Base-by-base conservation (phyloP, 2,329 filamentous ascomycete species). In the Fusarium multiceps region DNA sequence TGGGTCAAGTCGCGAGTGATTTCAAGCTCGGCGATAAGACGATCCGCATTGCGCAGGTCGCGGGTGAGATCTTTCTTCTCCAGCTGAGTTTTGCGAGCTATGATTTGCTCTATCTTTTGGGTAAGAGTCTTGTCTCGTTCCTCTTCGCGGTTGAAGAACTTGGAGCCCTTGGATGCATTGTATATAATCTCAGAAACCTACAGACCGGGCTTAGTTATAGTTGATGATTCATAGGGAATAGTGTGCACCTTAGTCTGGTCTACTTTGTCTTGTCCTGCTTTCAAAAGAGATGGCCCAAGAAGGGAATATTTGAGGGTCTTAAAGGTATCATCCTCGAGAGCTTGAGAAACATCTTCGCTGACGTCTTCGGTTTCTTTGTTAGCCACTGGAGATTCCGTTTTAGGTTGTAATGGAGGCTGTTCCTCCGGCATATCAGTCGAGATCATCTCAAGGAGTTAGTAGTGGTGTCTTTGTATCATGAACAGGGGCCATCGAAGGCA, bases 101-200 rank as follows among this genome's bases (percentile, higher is more conserved):
- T 80, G 60, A 98, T 95, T 43, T 88, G 87, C 55, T 90, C 88
- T 73, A 98, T 98, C 79, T 97, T 98, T 59, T 90, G 85, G 0
- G 95, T 98, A 21, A 98, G 87, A 46, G 88, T 86, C 74, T 91
- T 91, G 82, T 98, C 95, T 74, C 90, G 91, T 59, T 83, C 86
- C 78, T 97, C 92, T 79, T 99, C 96, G 63, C 94, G 93, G 72
- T 91, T 93, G 86, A 98, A 99, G 82, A 91, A 99, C 78, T 97
- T 98, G 72, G 93, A 97, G 49, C 96, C 96, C 78, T 97, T 98
- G 18, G 94, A 98, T 13, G 94, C 94, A 79, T 97, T 93, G 82
- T 98, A 98, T 64, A 99, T 99, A 72, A 98, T 91, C 74, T 98
- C 94, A 4, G 94, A 97, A 51, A 99, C 94, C 89, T 75, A 18